These are phyloP conservation scores for Cronartium quercuum DNA, from an alignment of 1,284 basidiomycete genomes.

Conservation along the genomic window DNA sequence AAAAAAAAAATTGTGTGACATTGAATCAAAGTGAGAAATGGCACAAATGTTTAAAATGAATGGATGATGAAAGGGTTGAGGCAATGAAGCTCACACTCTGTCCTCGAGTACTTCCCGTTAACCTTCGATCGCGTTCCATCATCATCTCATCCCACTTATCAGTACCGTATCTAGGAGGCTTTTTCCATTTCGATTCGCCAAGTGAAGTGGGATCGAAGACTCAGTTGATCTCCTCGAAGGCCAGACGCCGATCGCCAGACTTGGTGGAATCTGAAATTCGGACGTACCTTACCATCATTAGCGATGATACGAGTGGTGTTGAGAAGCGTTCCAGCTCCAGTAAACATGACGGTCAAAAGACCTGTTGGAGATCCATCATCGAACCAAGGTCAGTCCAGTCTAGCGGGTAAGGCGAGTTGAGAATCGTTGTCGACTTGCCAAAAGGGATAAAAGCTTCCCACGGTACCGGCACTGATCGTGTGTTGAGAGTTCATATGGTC, in stretches of 20 bases:
- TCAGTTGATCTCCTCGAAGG: not conserved
- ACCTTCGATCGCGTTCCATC: slow-evolving; percentile 77
- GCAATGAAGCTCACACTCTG: slow-evolving; percentile 62
- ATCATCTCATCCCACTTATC: slow-evolving; percentile 91
- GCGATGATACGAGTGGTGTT: slow-evolving; percentile 67
- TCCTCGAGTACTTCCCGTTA: slow-evolving; percentile 80
- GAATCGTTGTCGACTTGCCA: not conserved
- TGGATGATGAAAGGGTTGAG: not conserved
- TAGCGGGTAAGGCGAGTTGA: not conserved
- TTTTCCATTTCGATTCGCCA: not conserved
- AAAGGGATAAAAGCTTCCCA: slow-evolving; percentile 85
- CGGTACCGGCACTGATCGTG: slow-evolving; percentile 65
- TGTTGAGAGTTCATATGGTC: not conserved
- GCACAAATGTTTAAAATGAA: not conserved
- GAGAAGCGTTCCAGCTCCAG: slow-evolving; percentile 74
- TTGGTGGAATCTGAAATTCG: not conserved
- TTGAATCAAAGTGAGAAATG: not conserved
- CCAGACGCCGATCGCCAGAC: not conserved
- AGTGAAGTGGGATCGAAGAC: not conserved
- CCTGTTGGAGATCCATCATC: slow-evolving; percentile 53
- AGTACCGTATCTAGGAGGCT: slow-evolving; percentile 73
- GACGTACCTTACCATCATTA: slow-evolving; percentile 76
- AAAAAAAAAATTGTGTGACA: not conserved
- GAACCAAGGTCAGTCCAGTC: not conserved
- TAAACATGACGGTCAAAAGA: slow-evolving; percentile 80